Percentiles rank a stretch among this genome's conserved stretches.
Evolutionary conservation across 2,329 filamentous ascomycete genomes (phyloP).

Genomic region (Aspergillus nomiae): DNA sequence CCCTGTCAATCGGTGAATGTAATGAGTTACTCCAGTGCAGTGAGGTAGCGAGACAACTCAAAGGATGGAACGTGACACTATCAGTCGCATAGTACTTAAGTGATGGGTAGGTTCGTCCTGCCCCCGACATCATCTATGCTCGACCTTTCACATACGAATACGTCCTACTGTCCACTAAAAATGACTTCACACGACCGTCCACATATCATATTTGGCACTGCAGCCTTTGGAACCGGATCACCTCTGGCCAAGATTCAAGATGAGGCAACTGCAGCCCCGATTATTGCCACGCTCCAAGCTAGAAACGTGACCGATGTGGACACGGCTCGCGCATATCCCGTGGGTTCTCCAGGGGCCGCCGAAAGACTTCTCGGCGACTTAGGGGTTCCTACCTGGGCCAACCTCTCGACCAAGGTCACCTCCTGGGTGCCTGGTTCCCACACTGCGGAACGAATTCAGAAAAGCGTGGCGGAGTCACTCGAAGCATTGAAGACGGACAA

Average conservation of each 20-base stretch:
- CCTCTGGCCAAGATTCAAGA: not conserved
- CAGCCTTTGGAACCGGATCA: not conserved
- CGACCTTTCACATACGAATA: no score
- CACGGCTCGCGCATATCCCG: not conserved
- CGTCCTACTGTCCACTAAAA: no score
- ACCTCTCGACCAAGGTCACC: not conserved
- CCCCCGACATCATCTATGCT: not conserved
- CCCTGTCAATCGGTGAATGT: not conserved
- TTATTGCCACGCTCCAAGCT: not conserved
- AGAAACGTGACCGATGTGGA: not conserved
- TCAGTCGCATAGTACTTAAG: not conserved
- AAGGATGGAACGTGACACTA: not conserved
- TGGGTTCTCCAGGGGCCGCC: not conserved
- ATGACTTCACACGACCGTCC: not conserved
- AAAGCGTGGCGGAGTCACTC: not conserved
- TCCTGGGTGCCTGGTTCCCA: not conserved
- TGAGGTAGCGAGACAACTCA: not conserved
- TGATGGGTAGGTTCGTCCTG: not conserved
- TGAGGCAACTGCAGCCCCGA: not conserved
- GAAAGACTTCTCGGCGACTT: not conserved
- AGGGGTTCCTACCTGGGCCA: not conserved
- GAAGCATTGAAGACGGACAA: conserved; percentile 8
- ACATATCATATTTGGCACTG: not conserved
- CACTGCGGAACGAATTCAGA: not conserved
- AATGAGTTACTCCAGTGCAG: not conserved